Conservation (phyloP, 768 basidiomycete genomes). For the Phaffia tasmanica region DNA sequence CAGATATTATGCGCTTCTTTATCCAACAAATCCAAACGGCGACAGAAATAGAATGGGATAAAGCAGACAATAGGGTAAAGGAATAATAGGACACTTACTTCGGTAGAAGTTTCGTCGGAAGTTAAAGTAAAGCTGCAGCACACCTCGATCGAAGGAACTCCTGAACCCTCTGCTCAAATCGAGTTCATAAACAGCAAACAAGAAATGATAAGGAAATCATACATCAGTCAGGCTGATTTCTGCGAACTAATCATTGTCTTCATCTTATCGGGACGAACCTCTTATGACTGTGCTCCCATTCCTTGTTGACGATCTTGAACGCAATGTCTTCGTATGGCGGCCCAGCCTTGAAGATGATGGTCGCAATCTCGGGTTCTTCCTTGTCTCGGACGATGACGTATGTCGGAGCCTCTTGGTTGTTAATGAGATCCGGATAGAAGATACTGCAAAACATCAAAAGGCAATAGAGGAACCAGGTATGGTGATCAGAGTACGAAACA, state of each 20-base stretch:
- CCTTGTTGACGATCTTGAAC: constrained; percentile 90
- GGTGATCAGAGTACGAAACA: not conserved
- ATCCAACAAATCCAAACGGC: too few relatives aligned
- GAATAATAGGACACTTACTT: not conserved
- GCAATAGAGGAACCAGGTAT: constrained; percentile 45
- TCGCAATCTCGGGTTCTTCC: constrained; percentile 87
- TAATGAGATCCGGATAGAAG: constrained; percentile 97
- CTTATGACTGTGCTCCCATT: constrained; percentile 98
- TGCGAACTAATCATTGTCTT: not conserved
- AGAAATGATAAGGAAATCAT: constrained; percentile 19
- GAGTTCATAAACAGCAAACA: not conserved
- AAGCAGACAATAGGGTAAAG: too few relatives aligned
- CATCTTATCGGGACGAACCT: constrained; percentile 45
- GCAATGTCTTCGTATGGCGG: constrained; percentile 99
- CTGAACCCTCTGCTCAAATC: constrained; percentile 65
- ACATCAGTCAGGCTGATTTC: not conserved
- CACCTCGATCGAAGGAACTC: constrained; percentile 92
- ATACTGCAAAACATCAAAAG: constrained; percentile 61
- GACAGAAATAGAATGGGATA: too few relatives aligned
- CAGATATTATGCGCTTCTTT: too few relatives aligned
- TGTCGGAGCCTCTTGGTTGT: constrained; percentile 59
- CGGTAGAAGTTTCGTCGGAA: constrained; percentile 70
- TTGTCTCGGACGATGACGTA: constrained; percentile 91
- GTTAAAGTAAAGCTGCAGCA: constrained; percentile 90
- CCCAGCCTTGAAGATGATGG: constrained; percentile 87